Conservation (phyloP, 106 monocot species). For the Phalaenopsis aphrodite region DNA sequence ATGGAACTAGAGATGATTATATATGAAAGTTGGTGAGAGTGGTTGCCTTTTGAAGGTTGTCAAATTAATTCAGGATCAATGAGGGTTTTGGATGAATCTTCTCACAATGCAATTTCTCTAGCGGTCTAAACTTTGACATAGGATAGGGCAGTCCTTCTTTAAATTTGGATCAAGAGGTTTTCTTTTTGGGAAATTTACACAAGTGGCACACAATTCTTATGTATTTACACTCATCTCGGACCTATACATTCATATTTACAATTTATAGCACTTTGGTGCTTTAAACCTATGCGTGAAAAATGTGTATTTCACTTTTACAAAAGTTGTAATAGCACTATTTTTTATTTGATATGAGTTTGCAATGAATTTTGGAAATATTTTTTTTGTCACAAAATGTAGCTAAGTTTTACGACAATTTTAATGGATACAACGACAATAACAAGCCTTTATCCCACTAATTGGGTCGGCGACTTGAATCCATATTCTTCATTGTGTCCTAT, state of each 20-base stretch:
- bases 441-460: too few relatives aligned
- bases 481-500: too few relatives aligned
- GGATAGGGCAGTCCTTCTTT: background rate
- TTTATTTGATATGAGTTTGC: background rate
- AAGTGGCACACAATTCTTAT: too few relatives aligned
- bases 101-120: background rate
- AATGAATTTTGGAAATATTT: background rate
- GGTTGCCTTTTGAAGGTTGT: background rate
- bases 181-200: too few relatives aligned
- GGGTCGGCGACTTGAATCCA: too few relatives aligned
- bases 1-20: background rate
- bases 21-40: background rate
- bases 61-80: too few relatives aligned
- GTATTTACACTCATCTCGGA: too few relatives aligned
- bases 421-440: too few relatives aligned
- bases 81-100: background rate
- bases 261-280: too few relatives aligned
- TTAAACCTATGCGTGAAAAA: too few relatives aligned
- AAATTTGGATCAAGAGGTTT: background rate
- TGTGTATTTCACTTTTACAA: too few relatives aligned
- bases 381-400: background rate
- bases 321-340: background rate
- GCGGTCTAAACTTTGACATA: background rate
- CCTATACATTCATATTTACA: too few relatives aligned
- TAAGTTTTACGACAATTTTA: background rate